Evolutionary conservation across 768 basidiomycete genomes (phyloP), one percentile per base, ranked within the genome.

Genomic region (Amanita fuliginea): DNA sequence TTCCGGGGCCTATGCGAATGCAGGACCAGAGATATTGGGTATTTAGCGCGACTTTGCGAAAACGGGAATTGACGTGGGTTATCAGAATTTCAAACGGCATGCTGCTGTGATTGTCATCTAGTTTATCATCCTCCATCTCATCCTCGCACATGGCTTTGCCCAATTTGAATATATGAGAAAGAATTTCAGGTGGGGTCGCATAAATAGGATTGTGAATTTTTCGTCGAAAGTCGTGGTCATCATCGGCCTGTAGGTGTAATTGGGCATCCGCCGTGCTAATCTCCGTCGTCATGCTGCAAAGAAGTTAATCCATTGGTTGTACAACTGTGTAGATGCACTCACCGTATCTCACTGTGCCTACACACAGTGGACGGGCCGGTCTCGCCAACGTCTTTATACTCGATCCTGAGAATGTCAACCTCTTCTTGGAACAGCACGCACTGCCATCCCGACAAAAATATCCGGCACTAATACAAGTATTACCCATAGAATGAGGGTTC

Each of bases 11-110:
- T 18, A 73, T 55, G 14, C 56, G 52, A 46, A 76, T 66, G 13
- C 53, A 54, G 2, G 60, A 61, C 75, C 75, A 77, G n/a, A 77
- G 64, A 1, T 49, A 43, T 1, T 64, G 64, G 3, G 68, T 68
- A 13, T 49, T 52, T 30, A 73, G 42, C 2, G 73, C 72, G 2
- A 72, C 58, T 13, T 58, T 45, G 40, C 73, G 69, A 52, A 72
- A 71, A 46, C 60, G 55, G 4, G 58, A 59, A 55, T 62, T 66
- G 33, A 73, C 69, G 42, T 73, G 71, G 8, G 69, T 67, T 7
- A 68, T 56, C 3, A 64, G 40, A 36, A 72, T 46, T 49, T 73
- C 70, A 54, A 73, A 72, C 3, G 66, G 57, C 16, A 39, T 44
- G 33, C 19, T 13, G 42, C 7, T 14, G n/a, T 35, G 37, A 30